Evolutionary conservation across 2,329 filamentous ascomycete genomes (phyloP), one percentile per base, ranked within the genome.

Genomic region (Diaporthe aspalathi): DNA sequence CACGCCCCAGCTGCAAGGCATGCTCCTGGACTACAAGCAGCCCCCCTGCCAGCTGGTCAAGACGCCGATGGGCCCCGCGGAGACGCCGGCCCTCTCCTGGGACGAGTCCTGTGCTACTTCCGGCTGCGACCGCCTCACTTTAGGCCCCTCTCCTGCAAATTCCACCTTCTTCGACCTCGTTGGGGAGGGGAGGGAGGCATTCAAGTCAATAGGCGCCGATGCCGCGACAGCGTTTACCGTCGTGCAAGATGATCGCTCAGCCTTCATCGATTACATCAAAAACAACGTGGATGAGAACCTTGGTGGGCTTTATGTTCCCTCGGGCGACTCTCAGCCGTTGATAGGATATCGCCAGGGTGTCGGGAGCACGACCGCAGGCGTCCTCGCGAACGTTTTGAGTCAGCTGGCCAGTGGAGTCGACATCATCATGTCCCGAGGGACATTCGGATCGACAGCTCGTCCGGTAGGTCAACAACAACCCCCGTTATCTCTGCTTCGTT

Each of bases 381-480:
- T 54, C 6, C 20, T 54, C 1, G 52, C 52, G 9, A 54, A 54
- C 11, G 27, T 54, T 12, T 54, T 27, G 52, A 54, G 52, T 20
- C 52, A 54, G 52, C 32, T 54, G 27, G 29, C 14, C 20, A 54
- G 52, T 29, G 52, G 52, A 6, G 52, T 54, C 29, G 52, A 54
- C 29, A 54, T 54, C 24, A 54, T 54, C 17, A 54, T 54, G 52
- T 54, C 52, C 3, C 52, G 52, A 14, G 52, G 52, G 52, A 54
- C 52, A 35, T 54, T 54, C 16, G 52, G 52, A 35, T 32, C 52
- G 0, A 54, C 52, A 54, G 52, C 17, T n/a, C 52, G 52, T 22
- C 52, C 52, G 11, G 52, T 54, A 54, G 5, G 29, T 35, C 29
- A 5, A 54, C n/a, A n/a, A n/a, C n/a, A 32, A 32, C 32, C 5